Evolutionary conservation across 2,329 filamentous ascomycete species (phyloP).

Genomic region (Talaromyces funiculosus): DNA sequence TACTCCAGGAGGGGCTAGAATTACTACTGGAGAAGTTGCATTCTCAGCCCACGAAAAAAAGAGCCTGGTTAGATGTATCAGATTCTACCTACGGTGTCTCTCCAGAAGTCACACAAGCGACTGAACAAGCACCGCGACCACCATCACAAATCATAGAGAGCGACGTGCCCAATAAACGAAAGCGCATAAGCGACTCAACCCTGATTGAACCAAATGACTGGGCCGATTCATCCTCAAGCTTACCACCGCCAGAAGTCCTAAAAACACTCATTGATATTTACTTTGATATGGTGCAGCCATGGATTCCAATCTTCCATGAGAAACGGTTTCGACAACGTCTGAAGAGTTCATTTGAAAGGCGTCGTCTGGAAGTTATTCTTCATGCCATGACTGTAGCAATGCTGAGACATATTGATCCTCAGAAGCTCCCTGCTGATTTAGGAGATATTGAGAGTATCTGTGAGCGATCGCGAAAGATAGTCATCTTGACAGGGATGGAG

Average conservation of each 20-base stretch:
- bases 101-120: neutral
- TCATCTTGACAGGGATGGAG: slow-evolving; percentile 16
- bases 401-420: slow-evolving; percentile 27
- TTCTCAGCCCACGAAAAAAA: neutral
- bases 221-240: neutral
- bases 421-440: neutral
- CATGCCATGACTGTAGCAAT: slow-evolving; percentile 35
- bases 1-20: neutral
- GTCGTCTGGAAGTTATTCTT: slow-evolving; percentile 27
- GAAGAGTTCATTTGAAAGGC: slow-evolving; percentile 18
- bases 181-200: neutral
- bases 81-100: neutral
- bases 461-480: slow-evolving; percentile 13
- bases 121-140: neutral
- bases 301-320: slow-evolving; percentile 37
- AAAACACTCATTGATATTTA: slow-evolving; percentile 33
- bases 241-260: neutral
- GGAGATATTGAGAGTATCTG: neutral
- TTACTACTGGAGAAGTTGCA: neutral
- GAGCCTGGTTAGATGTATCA: neutral
- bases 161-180: neutral
- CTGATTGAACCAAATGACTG: neutral
- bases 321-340: slow-evolving; percentile 25
- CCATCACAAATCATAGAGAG: neutral
- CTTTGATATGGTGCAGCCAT: slow-evolving; percentile 38